Evolutionary conservation across 2,329 filamentous ascomycete genomes (phyloP).

Genomic region (Aureobasidium subglaciale): DNA sequence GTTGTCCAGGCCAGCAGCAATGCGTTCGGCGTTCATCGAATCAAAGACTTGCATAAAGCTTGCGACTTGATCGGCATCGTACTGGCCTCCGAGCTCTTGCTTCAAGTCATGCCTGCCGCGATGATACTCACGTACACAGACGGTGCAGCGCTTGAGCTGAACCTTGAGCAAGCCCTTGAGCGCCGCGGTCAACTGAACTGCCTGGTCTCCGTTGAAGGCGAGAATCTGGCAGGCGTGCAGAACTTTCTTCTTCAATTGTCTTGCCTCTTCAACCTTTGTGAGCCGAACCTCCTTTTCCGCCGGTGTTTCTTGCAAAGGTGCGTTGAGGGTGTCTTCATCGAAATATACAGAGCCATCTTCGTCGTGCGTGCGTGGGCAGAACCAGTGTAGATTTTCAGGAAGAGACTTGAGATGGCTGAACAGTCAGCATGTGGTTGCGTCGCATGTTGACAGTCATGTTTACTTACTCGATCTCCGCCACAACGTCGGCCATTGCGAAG

Average conservation of each 20-base stretch:
- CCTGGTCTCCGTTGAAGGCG: conserved; percentile 42
- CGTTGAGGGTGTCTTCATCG: conserved; percentile 37
- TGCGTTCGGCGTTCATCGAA: conserved; percentile 38
- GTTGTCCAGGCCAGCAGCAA: conserved; percentile 35
- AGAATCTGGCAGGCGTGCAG: conserved; percentile 40
- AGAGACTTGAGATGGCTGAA: conserved; percentile 22
- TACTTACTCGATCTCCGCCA: conserved; percentile 10
- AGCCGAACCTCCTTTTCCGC: conserved; percentile 21
- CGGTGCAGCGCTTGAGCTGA: conserved; percentile 41
- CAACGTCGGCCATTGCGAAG: conserved; percentile 5
- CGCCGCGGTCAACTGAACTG: conserved; percentile 35
- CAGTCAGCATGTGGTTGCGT: neutral
- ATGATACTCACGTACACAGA: conserved; percentile 45
- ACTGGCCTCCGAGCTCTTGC: conserved; percentile 34
- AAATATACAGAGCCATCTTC: conserved; percentile 33
- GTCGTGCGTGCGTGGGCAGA: conserved; percentile 38
- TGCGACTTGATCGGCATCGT: conserved; percentile 38
- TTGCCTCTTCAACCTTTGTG: conserved; percentile 32
- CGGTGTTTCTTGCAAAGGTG: conserved; percentile 19
- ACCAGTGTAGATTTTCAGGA: conserved; percentile 38
- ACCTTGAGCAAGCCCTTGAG: conserved; percentile 33
- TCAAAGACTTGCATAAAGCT: conserved; percentile 40
- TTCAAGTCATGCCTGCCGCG: conserved; percentile 36
- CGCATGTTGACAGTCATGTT: neutral
- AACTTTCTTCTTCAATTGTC: conserved; percentile 34